Evolutionary conservation across 2,329 filamentous ascomycete species (phyloP), one percentile per base, ranked within the genome.

Genomic region (Fusarium praegraminearum): DNA sequence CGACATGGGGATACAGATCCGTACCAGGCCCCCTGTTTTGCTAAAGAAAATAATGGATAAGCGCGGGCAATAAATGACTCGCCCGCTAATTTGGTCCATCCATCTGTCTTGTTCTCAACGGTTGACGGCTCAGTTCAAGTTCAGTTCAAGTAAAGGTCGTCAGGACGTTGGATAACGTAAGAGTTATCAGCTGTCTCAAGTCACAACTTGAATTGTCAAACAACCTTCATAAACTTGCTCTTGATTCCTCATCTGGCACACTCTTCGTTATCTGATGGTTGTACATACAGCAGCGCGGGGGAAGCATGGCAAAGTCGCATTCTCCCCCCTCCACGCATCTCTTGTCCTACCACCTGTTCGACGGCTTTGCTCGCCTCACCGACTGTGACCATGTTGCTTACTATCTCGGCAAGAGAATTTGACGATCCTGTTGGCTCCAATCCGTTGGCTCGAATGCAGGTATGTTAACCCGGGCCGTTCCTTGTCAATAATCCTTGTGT

Each of bases 401-500:
- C 40, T 36, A 41, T n/a, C 41, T 44, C 20, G 35, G 45, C 51
- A 40, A 40, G 20, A 18, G 22, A 24, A 16, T 28, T 20, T 30
- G 59, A n/a, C 36, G 41, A 60, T 54, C 62, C 30, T 40, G 24
- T 28, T n/a, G 35, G 26, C 30, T 4, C 22, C 41, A 57, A 40
- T 28, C 16, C 11, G 28, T 30, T 30, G 28, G 28, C 28, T 30
- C 28, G 10, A 30, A 43, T 35, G 46, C n/a, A 38, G 36, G 12
- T 38, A 41, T 30, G 11, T 30, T 30, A 33, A 18, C 30, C 61
- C 61, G 61, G 53, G 53, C 62, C 62, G 62, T 60, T 65, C 62
- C 62, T 65, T 65, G 46, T 65, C 35, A 60, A 33, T 13, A 30
- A 50, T 41, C 24, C 33, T 59, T 32, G 53, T 10, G 28, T 65